A percentile compares a stretch with the other conserved stretches of the same genome.
Conservation (phyloP, 257 asterid species). For the Lycium barbarum region DNA sequence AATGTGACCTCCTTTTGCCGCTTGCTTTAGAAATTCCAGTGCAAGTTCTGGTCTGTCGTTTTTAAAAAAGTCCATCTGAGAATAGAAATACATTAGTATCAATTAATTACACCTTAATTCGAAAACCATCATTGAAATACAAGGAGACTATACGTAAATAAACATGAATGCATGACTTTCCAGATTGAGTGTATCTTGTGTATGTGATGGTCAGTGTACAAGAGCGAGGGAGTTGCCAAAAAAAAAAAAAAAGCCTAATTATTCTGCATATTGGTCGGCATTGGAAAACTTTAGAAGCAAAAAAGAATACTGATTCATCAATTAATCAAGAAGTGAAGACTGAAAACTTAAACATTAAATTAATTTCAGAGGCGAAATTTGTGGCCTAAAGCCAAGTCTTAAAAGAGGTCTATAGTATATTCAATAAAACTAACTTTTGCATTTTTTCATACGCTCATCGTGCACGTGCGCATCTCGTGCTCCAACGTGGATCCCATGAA, state of each 20-base stretch:
- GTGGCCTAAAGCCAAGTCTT: too few species aligned
- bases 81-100: not conserved
- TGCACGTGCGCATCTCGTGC: too few species aligned
- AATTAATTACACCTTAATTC: not conserved
- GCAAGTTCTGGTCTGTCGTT: not conserved
- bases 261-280: not conserved
- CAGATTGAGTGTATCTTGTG: not conserved
- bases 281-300: not conserved
- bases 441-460: too few species aligned
- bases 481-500: too few species aligned
- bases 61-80: slow-evolving; percentile 6
- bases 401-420: too few species aligned
- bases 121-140: not conserved
- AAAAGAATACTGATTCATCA: not conserved
- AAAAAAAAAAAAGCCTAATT: not conserved
- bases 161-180: not conserved
- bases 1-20: not conserved
- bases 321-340: not conserved
- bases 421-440: not conserved
- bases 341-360: not conserved
- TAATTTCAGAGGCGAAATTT: too few species aligned
- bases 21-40: not conserved
- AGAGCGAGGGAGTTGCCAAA: too few species aligned
- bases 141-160: not conserved
- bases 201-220: not conserved